Base-by-base conservation (phyloP, 805 yeast species). In the Debaryomyces tyrocola region DNA sequence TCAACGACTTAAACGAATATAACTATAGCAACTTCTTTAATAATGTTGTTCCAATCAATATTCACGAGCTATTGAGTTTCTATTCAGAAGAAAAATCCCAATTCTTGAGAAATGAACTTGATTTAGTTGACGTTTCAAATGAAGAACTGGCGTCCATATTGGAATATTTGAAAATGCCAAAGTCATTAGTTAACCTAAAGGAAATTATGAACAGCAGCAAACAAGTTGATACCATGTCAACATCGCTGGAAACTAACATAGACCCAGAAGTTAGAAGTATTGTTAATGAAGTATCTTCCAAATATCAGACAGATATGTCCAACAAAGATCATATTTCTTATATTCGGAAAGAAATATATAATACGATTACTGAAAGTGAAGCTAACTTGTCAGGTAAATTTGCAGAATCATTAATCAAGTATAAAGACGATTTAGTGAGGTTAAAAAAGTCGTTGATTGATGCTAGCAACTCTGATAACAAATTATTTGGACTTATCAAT, bases 71-170 rank as follows among this genome's bases (percentile, higher is more conserved):
- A 55, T 80, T 89, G 44, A 88, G 96, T 51, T 73, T 84, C 51
- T 94, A 94, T 62, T 86, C 96, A 0, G 99, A 92, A 61, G 90
- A 88, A 60, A 87, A 89, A 63, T 92, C 96, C 0, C 82, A 79
- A 51, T 66, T 88, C 33, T 65, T 90, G 39, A 78, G 98, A 57
- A 75, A 71, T 37, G 90, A 89, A 58, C 75, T 83, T 38, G 97
- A 91, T 49, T 77, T 77, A 49, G 78, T 82, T 18, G 91, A 87
- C 46, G 78, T 90, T 8, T 85, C 96, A 0, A 82, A 89, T 57
- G 87, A 88, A 62, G 94, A 91, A 59, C 75, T 86, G 40, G 65
- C 75, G 2, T 87, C 96, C 0, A 88, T 88, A 8, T 74, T 90
- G 47, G 98, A 90, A 56, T 90, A 79, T 55, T 77, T 90, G 53